Percentiles rank a stretch among this genome's conserved stretches.
phyloP scores from a whole-genome alignment of 2,329 filamentous ascomycete species.

The Pezicula neosporulosa region DNA sequence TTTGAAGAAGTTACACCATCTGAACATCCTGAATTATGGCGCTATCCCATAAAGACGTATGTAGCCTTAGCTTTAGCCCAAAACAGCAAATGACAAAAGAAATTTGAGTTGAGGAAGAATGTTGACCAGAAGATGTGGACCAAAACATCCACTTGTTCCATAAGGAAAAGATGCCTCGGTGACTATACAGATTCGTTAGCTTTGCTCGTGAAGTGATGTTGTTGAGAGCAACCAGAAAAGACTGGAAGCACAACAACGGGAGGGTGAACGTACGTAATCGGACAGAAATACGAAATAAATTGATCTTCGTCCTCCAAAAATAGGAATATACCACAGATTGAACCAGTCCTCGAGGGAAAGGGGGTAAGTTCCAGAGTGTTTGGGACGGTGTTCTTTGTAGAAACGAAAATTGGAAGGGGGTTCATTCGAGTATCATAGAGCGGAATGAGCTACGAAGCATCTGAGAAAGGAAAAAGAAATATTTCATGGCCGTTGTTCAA shows the following conservation, averaged over 20 bases:
- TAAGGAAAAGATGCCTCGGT: slow-evolving; percentile 53
- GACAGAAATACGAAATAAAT: slow-evolving; percentile 20
- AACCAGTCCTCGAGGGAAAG: slow-evolving; percentile 34
- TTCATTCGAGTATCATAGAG: too few species aligned
- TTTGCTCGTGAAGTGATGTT: too few species aligned
- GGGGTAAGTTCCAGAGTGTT: slow-evolving; percentile 77
- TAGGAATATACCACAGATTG: slow-evolving; percentile 66
- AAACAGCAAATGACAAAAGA: too few species aligned
- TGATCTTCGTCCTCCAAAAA: slow-evolving; percentile 76
- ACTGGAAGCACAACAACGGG: too few species aligned
- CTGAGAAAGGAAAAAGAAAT: background rate
- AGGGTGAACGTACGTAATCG: too few species aligned
- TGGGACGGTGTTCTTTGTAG: slow-evolving; percentile 47
- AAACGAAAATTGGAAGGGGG: background rate
- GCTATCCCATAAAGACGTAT: too few species aligned
- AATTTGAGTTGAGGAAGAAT: slow-evolving; percentile 27
- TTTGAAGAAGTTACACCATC: too few species aligned
- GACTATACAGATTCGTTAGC: slow-evolving; percentile 51
- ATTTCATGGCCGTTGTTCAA: background rate
- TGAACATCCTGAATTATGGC: too few species aligned
- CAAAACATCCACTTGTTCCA: slow-evolving; percentile 52
- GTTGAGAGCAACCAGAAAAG: too few species aligned
- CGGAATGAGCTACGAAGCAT: too few species aligned
- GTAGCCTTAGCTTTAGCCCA: too few species aligned
- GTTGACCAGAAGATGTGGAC: slow-evolving; percentile 67